Evolutionary conservation across 352 stramenopile genomes (phyloP).

Genomic region (Phytophthora vignae): DNA sequence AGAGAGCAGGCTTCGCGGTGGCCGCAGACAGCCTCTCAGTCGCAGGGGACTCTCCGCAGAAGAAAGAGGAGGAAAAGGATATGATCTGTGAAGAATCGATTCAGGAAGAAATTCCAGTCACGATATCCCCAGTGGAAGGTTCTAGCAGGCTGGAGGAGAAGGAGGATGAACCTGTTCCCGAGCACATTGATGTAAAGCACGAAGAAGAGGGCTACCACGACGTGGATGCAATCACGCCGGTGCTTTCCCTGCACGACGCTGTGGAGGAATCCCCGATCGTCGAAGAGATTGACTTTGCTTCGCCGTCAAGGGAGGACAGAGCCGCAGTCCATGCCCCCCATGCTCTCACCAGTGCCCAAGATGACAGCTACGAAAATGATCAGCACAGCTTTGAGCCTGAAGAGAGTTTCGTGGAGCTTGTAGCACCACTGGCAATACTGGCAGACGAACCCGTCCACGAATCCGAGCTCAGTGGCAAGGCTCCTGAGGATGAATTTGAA

Average conservation of each 20-base stretch:
- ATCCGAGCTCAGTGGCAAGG: not conserved
- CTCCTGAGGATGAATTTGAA: no score
- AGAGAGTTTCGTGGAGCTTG: constrained; percentile 21
- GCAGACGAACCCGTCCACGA: not conserved
- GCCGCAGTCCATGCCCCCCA: not conserved
- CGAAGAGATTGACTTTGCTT: constrained; percentile 36
- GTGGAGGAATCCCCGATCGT: constrained; percentile 22
- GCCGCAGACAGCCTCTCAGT: constrained; percentile 1
- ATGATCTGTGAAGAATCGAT: constrained; percentile 39
- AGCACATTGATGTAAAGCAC: constrained; percentile 28
- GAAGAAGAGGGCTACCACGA: constrained; percentile 16
- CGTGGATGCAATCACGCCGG: not conserved
- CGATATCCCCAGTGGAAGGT: not conserved
- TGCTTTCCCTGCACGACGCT: not conserved
- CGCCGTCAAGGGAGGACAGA: constrained; percentile 16
- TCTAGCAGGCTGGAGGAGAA: constrained; percentile 14
- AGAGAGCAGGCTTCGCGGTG: constrained; percentile 18
- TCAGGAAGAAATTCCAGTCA: constrained; percentile 32
- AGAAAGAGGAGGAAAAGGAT: constrained; percentile 26
- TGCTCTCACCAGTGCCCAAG: not conserved
- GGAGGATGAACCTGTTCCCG: constrained; percentile 29
- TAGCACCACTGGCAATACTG: not conserved
- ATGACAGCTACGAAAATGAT: constrained; percentile 35
- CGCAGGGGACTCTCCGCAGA: constrained; percentile 21
- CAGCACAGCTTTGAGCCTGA: constrained; percentile 32